phyloP scores from a whole-genome alignment of 73 alveolate species.

The Halteria grandinella region DNA sequence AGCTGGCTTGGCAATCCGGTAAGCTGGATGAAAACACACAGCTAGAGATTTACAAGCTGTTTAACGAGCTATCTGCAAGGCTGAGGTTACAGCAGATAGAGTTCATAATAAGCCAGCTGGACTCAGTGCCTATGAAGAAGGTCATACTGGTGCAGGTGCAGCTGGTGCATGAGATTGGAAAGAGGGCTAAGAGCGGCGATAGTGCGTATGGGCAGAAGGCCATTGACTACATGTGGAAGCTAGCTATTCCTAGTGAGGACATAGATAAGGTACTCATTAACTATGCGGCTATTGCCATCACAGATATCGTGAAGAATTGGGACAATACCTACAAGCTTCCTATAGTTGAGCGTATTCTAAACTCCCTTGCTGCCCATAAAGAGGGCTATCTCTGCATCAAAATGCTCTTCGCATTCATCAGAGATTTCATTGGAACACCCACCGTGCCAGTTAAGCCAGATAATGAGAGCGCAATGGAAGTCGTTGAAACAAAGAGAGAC shows the following conservation, averaged over 20 bases:
- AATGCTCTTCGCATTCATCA: too few species aligned
- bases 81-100: slow-evolving; percentile 56
- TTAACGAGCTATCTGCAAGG: slow-evolving; percentile 60
- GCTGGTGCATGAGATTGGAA: slow-evolving; percentile 65
- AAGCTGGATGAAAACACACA: slow-evolving; percentile 77
- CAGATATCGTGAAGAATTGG: slow-evolving; percentile 40
- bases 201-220: slow-evolving; percentile 11
- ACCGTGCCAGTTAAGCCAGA: too few species aligned
- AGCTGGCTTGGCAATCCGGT: slow-evolving; percentile 75
- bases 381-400: too few species aligned
- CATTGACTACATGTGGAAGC: slow-evolving; percentile 45
- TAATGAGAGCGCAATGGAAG: too few species aligned
- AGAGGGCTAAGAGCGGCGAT: slow-evolving; percentile 23
- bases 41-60: slow-evolving; percentile 76
- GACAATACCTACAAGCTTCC: not conserved
- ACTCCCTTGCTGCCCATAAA: too few species aligned
- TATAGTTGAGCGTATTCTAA: not conserved
- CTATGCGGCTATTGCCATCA: slow-evolving; percentile 27
- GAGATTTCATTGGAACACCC: too few species aligned
- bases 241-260: not conserved
- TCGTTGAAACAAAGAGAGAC: too few species aligned
- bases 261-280: not conserved
- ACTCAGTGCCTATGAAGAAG: slow-evolving; percentile 53
- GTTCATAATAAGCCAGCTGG: slow-evolving; percentile 55
- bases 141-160: slow-evolving; percentile 71